Evolutionary conservation across 495 filamentous ascomycete species (phyloP), one percentile per base, ranked within the genome.

Genomic region (Chaetomidium leptoderma): DNA sequence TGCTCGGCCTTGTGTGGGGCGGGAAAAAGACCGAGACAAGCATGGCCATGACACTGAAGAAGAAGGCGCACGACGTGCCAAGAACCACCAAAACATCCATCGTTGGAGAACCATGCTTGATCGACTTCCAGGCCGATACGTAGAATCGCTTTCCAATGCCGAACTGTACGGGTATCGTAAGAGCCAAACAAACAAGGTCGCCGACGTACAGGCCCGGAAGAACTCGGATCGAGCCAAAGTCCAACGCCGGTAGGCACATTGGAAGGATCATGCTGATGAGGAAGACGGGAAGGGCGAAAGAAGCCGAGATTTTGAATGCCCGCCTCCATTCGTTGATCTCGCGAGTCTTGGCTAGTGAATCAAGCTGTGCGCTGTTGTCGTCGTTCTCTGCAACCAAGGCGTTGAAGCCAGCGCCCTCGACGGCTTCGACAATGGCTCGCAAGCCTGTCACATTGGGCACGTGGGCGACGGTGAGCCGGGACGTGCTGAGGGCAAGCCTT

Each of bases 81-180:
- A 97, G 71, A 48, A 95, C 89, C 36, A 99, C 91, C 5, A 99
- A 78, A 2, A 99, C 92, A 66, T 99, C 93, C 93, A 99, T 99
- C 1, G 93, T 97, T 2, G 93, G 92, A 2, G 90, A 87, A 10
- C 85, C 80, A 68, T 99, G 95, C 64, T 85, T 87, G 47, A 99
- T 69, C 1, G 90, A 95, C 65, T 91, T 95, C 68, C 78, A 97
- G n/a, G 91, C 92, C 17, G 88, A 89, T 36, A 86, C 66, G 68
- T 97, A 99, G 65, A 97, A 99, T 0, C 92, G 86, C 67, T 83
- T 89, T 39, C 95, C 95, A 58, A 97, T 90, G 54, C 95, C 93
- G 63, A 99, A 97, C 72, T 99, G 95, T 7, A 99, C 86, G 42
- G 93, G 95, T 52, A 95, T 81, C 4, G 95, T 97, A 27, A 97